Percentiles rank a stretch among this genome's conserved stretches.
Conservation (phyloP, 2,329 filamentous ascomycete genomes). For the Sordariomycetes sp. region DNA sequence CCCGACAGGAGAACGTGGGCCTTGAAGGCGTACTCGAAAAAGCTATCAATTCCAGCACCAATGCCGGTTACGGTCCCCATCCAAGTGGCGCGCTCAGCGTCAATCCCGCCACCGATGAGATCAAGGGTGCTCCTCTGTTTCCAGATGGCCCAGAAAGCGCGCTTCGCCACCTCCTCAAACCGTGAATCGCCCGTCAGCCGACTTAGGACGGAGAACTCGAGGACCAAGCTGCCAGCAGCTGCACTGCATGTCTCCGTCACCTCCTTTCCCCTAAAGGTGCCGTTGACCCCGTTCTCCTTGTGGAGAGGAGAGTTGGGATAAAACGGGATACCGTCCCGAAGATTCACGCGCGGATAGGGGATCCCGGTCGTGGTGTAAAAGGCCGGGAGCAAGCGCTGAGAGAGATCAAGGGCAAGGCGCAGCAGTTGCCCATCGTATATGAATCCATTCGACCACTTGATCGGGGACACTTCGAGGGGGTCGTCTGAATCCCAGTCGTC, state of each 20-base stretch:
- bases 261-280: slow-evolving; percentile 32
- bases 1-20: slow-evolving; percentile 84
- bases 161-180: slow-evolving; percentile 85
- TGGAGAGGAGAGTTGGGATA: slow-evolving; percentile 80
- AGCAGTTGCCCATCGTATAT: slow-evolving; percentile 83
- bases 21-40: slow-evolving; percentile 97
- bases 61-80: slow-evolving; percentile 84
- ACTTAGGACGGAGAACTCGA: slow-evolving; percentile 88
- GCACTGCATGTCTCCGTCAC: slow-evolving; percentile 95
- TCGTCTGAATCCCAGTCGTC: slow-evolving; percentile 18
- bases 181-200: slow-evolving; percentile 73
- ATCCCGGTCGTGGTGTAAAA: slow-evolving; percentile 88
- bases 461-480: slow-evolving; percentile 38
- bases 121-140: slow-evolving; percentile 72
- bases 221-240: slow-evolving; percentile 86
- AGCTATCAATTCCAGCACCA: slow-evolving; percentile 92
- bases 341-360: slow-evolving; percentile 88
- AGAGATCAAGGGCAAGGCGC: slow-evolving; percentile 79
- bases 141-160: slow-evolving; percentile 98
- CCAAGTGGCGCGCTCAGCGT: slow-evolving; percentile 86
- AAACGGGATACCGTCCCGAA: slow-evolving; percentile 83
- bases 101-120: slow-evolving; percentile 82
- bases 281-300: slow-evolving; percentile 15
- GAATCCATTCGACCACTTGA: slow-evolving; percentile 67
- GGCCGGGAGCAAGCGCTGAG: slow-evolving; percentile 73